A percentile compares a stretch with the other conserved stretches of the same genome.
Conservation (phyloP, 306 rosid genomes). For the Cicer bijugum region DNA sequence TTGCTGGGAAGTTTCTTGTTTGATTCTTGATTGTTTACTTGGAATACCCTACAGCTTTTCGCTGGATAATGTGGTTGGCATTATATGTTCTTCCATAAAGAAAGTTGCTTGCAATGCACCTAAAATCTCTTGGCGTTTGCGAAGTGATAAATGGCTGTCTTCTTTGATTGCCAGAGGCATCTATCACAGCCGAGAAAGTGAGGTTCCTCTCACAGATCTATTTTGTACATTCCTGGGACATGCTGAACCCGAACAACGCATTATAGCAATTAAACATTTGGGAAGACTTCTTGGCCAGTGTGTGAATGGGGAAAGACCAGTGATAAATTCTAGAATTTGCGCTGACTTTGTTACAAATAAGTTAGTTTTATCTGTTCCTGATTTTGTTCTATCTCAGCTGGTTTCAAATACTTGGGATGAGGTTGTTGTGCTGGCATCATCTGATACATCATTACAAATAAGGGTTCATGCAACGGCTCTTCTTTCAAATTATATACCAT, state of each 20-base stretch:
- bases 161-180: constrained; percentile 64
- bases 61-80: constrained; percentile 62
- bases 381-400: constrained; percentile 60
- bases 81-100: constrained; percentile 71
- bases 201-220: constrained; percentile 64
- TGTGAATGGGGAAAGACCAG: constrained; percentile 50
- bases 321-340: constrained; percentile 49
- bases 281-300: constrained; percentile 74
- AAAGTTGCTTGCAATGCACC: constrained; percentile 73
- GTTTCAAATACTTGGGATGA: constrained; percentile 89
- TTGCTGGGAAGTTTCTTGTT: constrained; percentile 91
- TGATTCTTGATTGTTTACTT: constrained; percentile 78
- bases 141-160: constrained; percentile 76
- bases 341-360: constrained; percentile 53
- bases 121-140: constrained; percentile 80
- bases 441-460: constrained; percentile 65
- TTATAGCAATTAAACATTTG: constrained; percentile 69
- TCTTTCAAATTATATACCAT: constrained; percentile 76
- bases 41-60: constrained; percentile 58
- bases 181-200: constrained; percentile 61
- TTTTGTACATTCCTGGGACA: constrained; percentile 77
- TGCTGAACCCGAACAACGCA: constrained; percentile 93
- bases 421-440: constrained; percentile 75
- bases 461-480: constrained; percentile 77
- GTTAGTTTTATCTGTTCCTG: constrained; percentile 52